Percentiles rank a stretch among this genome's conserved stretches.
These are phyloP conservation scores for Coprinellus aureogranulatus DNA, from an alignment of 768 basidiomycete species.

Conservation along the genomic window DNA sequence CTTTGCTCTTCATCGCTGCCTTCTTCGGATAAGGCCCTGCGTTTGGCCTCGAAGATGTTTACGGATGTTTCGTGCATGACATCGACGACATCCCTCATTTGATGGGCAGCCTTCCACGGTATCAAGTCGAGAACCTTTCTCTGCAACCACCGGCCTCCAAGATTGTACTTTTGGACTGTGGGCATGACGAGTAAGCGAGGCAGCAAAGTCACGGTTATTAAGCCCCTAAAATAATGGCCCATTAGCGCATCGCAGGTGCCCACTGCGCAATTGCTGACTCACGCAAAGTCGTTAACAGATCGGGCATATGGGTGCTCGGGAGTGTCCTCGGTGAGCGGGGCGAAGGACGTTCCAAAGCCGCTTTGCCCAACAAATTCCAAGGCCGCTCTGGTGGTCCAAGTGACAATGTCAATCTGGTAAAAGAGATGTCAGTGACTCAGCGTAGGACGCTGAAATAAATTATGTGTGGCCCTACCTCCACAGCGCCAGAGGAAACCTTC, in stretches of 20 bases:
- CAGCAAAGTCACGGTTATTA: slow-evolving; percentile 6
- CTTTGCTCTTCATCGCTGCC: slow-evolving; percentile 24
- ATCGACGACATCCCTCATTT: slow-evolving; percentile 19
- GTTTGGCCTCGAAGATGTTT: slow-evolving; percentile 34
- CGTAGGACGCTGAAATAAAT: too few relatives aligned
- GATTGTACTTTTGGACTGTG: background rate
- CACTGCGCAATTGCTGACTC: slow-evolving; percentile 9
- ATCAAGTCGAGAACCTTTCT: background rate
- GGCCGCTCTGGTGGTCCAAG: slow-evolving; percentile 43
- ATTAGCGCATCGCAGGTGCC: background rate
- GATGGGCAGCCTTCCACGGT: slow-evolving; percentile 30
- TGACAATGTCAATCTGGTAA: slow-evolving; percentile 28
- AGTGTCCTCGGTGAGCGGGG: slow-evolving; percentile 32
- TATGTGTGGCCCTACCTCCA: slow-evolving; percentile 16
- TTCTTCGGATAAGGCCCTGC: slow-evolving; percentile 28
- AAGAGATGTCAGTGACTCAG: too few relatives aligned
- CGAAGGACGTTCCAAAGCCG: slow-evolving; percentile 45
- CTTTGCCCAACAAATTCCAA: slow-evolving; percentile 52
- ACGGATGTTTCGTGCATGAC: slow-evolving; percentile 22
- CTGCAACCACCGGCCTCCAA: background rate
- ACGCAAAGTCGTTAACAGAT: slow-evolving; percentile 30
- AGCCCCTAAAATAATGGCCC: slow-evolving; percentile 1
- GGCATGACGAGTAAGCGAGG: slow-evolving; percentile 14
- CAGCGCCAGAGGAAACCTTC: slow-evolving; percentile 26
- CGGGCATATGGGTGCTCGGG: slow-evolving; percentile 25